These are phyloP conservation scores for Stylosanthes scabra DNA, from an alignment of 331 rosid species.

Conservation along the genomic window DNA sequence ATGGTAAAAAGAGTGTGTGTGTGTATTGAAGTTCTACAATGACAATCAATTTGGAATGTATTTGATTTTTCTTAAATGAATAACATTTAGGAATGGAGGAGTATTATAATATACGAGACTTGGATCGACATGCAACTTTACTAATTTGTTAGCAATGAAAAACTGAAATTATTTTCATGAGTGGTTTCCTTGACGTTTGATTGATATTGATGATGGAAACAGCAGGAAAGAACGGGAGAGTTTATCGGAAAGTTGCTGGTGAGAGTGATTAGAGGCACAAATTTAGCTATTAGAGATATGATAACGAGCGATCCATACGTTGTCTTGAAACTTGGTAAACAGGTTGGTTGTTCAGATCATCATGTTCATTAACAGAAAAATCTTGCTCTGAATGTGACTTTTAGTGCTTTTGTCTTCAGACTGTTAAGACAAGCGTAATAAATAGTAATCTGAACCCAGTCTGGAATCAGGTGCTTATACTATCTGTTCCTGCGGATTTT, in stretches of 20 bases:
- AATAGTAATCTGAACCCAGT: slow-evolving; percentile 89
- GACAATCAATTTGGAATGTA: no score
- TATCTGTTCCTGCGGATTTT: slow-evolving; percentile 72
- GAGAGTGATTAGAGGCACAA: slow-evolving; percentile 77
- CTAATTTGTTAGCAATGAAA: slow-evolving; percentile 20
- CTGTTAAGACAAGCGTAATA: slow-evolving; percentile 62
- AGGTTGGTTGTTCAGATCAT: slow-evolving; percentile 54
- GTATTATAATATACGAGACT: background rate
- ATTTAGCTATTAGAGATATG: slow-evolving; percentile 87
- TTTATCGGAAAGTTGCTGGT: slow-evolving; percentile 82
- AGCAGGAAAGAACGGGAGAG: slow-evolving; percentile 80
- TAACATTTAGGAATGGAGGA: no score
- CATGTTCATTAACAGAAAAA: slow-evolving; percentile 24
- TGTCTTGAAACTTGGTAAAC: slow-evolving; percentile 77
- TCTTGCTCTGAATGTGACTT: no score
- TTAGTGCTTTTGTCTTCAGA: slow-evolving; percentile 50
- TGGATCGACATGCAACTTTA: slow-evolving; percentile 17
- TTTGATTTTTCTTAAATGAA: no score
- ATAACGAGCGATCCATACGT: slow-evolving; percentile 92
- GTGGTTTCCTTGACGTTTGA: slow-evolving; percentile 31
- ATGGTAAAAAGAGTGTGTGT: no score
- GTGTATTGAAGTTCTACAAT: no score
- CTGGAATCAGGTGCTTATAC: slow-evolving; percentile 93
- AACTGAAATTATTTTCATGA: slow-evolving; percentile 14
- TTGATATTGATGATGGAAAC: slow-evolving; percentile 50